Evolutionary conservation across 805 yeast species (phyloP), one percentile per base, ranked within the genome.

Genomic region (Candida jianshihensis): DNA sequence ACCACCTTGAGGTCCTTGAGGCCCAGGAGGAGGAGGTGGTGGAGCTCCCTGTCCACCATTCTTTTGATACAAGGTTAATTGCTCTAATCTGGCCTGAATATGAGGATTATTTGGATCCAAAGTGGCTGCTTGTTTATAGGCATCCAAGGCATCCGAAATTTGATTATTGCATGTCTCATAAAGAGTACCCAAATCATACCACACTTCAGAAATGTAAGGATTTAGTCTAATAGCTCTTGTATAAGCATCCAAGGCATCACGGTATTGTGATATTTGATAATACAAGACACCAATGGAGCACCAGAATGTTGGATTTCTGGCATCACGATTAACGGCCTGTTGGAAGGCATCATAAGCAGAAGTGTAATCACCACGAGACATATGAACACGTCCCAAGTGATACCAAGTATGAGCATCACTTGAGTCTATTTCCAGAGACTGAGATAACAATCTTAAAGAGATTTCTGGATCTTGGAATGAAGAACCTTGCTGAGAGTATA

Each of bases 291-390:
- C 98, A 53, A 84, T 83, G 24, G 89, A 81, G 50, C 94, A 84
- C 98, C 98, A 92, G 68, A 92, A 92, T 2, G 97, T 92, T 39
- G 98, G 97, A 60, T 92, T 92, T 58, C 97, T 75, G 26, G 95
- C 82, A 60, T 92, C 97, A 44, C 96, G 75, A 60, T 92, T 92
- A 40, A 92, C 98, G 11, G 97, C 97, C 59, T 89, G 97, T 65
- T 92, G 98, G 74, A 90, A 92, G 0, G 97, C 94, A 56, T 92
- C 97, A 61, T 90, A 92, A 2, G 98, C 97, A 34, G 92, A 88
- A 41, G 92, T 82, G 65, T 88, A 92, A 59, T 90, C 96, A 46
- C 85, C 88, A 53, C 90, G 77, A 27, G 95, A 81, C 97, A 92
- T 90, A 66, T 90, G 95, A 44, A 94, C 95, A 47, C 97, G 77